Percentiles rank a stretch among this genome's conserved stretches.
Evolutionary conservation across 2,329 filamentous ascomycete species (phyloP).

Genomic region (Fusarium buxicola): DNA sequence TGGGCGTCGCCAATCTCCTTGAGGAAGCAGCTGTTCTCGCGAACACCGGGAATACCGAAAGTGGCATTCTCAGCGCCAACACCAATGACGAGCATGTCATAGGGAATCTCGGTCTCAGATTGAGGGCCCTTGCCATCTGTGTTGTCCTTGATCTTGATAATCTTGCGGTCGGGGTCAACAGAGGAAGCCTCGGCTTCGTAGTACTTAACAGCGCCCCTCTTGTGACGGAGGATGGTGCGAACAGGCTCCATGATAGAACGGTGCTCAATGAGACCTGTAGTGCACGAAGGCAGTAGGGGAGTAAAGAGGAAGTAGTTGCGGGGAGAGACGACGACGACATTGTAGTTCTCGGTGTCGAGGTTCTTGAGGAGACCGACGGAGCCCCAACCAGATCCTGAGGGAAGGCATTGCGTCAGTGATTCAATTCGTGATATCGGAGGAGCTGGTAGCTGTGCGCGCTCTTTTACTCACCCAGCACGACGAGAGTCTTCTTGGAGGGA

Average conservation of each 20-base stretch:
- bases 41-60: slow-evolving; percentile 96
- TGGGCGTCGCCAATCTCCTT: slow-evolving; percentile 99
- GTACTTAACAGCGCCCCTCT: slow-evolving; percentile 92
- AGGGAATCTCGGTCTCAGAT: slow-evolving; percentile 87
- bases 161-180: slow-evolving; percentile 91
- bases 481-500: slow-evolving; percentile 94
- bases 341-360: slow-evolving; percentile 99
- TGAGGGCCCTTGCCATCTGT: slow-evolving; percentile 91
- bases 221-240: slow-evolving; percentile 93
- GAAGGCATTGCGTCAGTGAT: slow-evolving; percentile 41
- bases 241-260: slow-evolving; percentile 99
- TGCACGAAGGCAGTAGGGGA: slow-evolving; percentile 95
- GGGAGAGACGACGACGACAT: slow-evolving; percentile 96
- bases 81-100: slow-evolving; percentile 97
- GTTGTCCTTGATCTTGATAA: slow-evolving; percentile 90
- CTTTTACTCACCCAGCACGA: slow-evolving; percentile 81
- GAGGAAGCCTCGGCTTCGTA: slow-evolving; percentile 98
- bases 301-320: slow-evolving; percentile 99
- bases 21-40: slow-evolving; percentile 95
- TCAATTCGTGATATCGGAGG: slow-evolving; percentile 18
- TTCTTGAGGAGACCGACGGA: slow-evolving; percentile 98
- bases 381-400: slow-evolving; percentile 90
- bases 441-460: slow-evolving; percentile 9
- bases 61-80: slow-evolving; percentile 99
- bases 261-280: slow-evolving; percentile 97